A percentile compares a stretch with the other conserved stretches of the same genome.
phyloP scores from a whole-genome alignment of 768 basidiomycete species.

The Xanthoconium stramineum region DNA sequence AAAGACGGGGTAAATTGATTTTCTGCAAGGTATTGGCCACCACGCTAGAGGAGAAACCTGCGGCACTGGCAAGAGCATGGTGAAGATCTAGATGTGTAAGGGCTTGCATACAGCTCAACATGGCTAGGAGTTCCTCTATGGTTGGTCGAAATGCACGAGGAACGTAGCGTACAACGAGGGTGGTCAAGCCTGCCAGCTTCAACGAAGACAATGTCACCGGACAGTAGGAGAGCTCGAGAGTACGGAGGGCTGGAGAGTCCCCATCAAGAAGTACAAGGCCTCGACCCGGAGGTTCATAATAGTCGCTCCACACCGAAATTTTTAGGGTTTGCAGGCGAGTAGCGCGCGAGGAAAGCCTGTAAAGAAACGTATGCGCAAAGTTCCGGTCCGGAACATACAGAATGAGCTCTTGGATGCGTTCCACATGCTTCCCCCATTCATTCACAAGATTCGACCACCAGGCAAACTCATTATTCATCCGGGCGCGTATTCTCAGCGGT shows the following conservation, averaged over 20 bases:
- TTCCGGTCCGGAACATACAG: neutral
- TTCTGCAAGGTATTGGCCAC: neutral
- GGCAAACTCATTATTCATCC: neutral
- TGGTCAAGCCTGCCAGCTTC: neutral
- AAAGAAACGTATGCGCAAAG: neutral
- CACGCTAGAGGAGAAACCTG: neutral
- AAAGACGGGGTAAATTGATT: neutral
- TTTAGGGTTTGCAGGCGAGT: neutral
- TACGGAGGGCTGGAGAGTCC: neutral
- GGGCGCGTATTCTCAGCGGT: neutral
- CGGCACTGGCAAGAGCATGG: neutral
- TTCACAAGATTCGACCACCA: neutral
- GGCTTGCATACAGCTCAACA: neutral
- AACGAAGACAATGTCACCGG: neutral
- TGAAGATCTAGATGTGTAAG: neutral
- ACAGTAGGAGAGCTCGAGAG: neutral
- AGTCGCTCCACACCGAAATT: neutral
- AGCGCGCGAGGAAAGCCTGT: neutral
- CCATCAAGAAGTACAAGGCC: neutral
- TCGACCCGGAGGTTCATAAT: no score
- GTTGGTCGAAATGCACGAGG: neutral
- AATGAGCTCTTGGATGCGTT: neutral
- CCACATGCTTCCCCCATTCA: neutral
- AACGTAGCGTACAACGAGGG: neutral
- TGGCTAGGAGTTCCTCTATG: neutral